These are phyloP conservation scores for Nicotiana tabacum DNA, from an alignment of 257 asterid genomes.

Conservation along the genomic window DNA sequence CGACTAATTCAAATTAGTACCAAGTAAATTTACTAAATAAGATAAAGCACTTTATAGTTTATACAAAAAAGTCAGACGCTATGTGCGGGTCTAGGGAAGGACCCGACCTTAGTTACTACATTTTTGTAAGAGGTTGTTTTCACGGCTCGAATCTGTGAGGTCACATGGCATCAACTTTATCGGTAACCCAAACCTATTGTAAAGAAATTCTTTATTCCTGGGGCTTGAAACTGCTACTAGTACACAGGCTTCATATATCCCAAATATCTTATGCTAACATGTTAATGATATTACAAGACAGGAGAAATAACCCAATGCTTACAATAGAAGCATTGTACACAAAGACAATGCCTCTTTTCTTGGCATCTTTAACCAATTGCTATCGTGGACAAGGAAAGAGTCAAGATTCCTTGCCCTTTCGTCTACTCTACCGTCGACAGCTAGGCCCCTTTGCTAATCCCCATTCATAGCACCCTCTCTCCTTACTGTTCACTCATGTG, in stretches of 20 bases:
- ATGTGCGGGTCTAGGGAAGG: too few species aligned
- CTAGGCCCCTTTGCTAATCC: slow-evolving; percentile 33
- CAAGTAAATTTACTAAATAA: not conserved
- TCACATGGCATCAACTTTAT: too few species aligned
- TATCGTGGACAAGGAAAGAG: slow-evolving; percentile 33
- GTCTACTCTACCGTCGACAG: slow-evolving; percentile 50
- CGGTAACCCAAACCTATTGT: too few species aligned
- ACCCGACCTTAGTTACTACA: too few species aligned
- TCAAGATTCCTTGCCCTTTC: slow-evolving; percentile 62
- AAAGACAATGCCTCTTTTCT: not conserved
- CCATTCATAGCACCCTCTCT: slow-evolving; percentile 10
- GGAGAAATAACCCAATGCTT: slow-evolving; percentile 20
- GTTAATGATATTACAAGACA: not conserved
- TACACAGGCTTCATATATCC: not conserved
- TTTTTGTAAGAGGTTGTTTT: too few species aligned
- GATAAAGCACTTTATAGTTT: too few species aligned
- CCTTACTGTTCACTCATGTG: slow-evolving; percentile 34
- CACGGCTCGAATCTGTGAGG: accelerated
- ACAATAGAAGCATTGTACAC: slow-evolving; percentile 22
- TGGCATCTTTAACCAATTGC: slow-evolving; percentile 17
- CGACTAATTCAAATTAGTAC: not conserved
- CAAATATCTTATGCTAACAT: not conserved
- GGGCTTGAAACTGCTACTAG: not conserved
- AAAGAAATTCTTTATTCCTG: too few species aligned
- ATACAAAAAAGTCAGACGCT: too few species aligned